Evolutionary conservation across 306 rosid genomes (phyloP), one percentile per base, ranked within the genome.

Genomic region (Malus domestica): DNA sequence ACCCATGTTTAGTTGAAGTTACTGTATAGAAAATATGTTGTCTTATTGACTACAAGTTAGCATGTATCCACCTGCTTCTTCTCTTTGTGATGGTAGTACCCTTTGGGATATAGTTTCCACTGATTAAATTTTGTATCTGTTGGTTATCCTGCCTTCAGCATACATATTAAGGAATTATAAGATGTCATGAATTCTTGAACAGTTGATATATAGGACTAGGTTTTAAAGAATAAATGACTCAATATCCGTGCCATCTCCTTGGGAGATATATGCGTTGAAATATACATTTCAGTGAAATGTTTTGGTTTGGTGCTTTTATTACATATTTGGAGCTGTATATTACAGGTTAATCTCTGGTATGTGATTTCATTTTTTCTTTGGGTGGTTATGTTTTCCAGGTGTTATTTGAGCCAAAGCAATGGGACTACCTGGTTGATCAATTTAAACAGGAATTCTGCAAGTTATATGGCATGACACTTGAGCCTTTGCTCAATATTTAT

Each of bases 371-470:
- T n/a, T 68, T 23, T 55, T 70, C 68, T 68, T 67, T 49, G 44
- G 32, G 20, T 74, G 46, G 30, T 62, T 67, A 76, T 84, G 68
- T 40, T 77, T 59, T 83, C 62, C 93, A 95, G 99, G 92, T 83
- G 67, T 90, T 95, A 77, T 92, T 95, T 89, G 97, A 95, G 84
- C 83, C 89, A 67, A 88, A 87, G 85, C 97, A 95, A 79, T 95
- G 99, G 99, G 93, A 95, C 84, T 75, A 72, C 85, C 88, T 95
- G 57, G 97, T 88, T 64, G 91, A 90, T 71, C 97, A 83, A 80
- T 95, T 95, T 78, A 92, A 87, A 82, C 97, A 90, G 85, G 99
- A 95, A 81, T 95, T 95, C 88, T 95, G 97, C 91, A 95, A 90
- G 84, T 85, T 95, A 83, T 90, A 95, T 80, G 97, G 99, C 89